Evolutionary conservation across 768 basidiomycete species (phyloP).

Genomic region (Guyanaporus albipodus): DNA sequence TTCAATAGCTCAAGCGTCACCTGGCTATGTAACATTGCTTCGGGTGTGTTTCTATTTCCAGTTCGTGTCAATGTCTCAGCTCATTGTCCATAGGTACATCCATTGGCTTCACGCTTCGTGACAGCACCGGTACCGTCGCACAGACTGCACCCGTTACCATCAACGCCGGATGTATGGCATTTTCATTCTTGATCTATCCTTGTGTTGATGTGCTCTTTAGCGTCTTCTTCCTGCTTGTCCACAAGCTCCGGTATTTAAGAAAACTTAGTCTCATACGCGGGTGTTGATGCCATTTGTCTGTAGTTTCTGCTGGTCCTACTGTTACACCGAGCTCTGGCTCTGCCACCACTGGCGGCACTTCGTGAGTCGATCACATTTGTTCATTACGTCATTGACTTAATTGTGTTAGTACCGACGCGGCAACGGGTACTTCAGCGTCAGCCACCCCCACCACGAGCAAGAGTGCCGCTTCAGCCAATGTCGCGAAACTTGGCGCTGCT

Average conservation of each 20-base stretch:
- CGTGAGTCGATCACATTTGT: slow-evolving; percentile 17
- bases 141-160: slow-evolving; percentile 55
- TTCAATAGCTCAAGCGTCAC: slow-evolving; percentile 40
- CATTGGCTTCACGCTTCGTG: slow-evolving; percentile 59
- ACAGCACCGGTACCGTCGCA: slow-evolving; percentile 46
- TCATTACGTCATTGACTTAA: slow-evolving; percentile 14
- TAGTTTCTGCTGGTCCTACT: slow-evolving; percentile 24
- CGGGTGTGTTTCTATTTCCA: slow-evolving; percentile 31
- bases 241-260: slow-evolving; percentile 20
- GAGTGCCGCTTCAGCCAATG: slow-evolving; percentile 39
- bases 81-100: slow-evolving; percentile 36
- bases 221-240: slow-evolving; percentile 35
- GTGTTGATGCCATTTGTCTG: slow-evolving; percentile 14
- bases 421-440: slow-evolving; percentile 3
- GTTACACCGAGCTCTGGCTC: not conserved
- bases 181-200: not conserved
- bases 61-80: not conserved
- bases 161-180: slow-evolving; percentile 45
- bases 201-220: slow-evolving; percentile 24
- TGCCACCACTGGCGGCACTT: not conserved
- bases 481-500: slow-evolving; percentile 41
- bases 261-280: slow-evolving; percentile 12
- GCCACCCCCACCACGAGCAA: slow-evolving; percentile 27
- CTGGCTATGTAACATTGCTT: slow-evolving; percentile 52
- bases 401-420: not conserved